Evolutionary conservation across 2,329 filamentous ascomycete genomes (phyloP).

Genomic region (Fusarium subglutinans): DNA sequence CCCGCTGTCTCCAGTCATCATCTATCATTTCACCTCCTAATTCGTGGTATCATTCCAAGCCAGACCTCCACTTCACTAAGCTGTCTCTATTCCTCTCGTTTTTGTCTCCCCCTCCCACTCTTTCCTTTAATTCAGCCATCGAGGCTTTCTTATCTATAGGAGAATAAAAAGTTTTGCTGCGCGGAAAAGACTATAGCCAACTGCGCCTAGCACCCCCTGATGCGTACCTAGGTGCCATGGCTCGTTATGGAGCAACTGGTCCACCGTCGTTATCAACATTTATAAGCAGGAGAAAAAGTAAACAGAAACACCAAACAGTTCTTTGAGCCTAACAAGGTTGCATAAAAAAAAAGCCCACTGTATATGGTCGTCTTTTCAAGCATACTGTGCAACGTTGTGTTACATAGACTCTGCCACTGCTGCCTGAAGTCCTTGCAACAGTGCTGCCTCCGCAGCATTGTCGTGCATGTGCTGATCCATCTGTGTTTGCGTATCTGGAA

Average conservation of each 20-base stretch:
- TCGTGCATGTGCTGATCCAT: slow-evolving; percentile 42
- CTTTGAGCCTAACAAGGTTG: neutral
- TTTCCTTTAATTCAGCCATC: slow-evolving; percentile 22
- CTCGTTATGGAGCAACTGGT: slow-evolving; percentile 16
- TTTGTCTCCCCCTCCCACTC: neutral
- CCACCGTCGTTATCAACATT: slow-evolving; percentile 12
- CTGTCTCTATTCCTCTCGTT: neutral
- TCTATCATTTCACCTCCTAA: slow-evolving; percentile 37
- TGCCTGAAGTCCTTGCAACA: slow-evolving; percentile 49
- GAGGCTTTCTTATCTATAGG: slow-evolving; percentile 34
- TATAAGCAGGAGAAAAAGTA: slow-evolving; percentile 5
- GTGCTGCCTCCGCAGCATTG: slow-evolving; percentile 48
- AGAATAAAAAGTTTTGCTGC: neutral
- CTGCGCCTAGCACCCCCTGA: slow-evolving; percentile 5
- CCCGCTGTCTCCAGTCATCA: slow-evolving; percentile 2
- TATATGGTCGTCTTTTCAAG: neutral
- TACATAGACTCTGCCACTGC: slow-evolving; percentile 45
- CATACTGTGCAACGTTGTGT: slow-evolving; percentile 1
- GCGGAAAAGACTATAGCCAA: slow-evolving; percentile 3
- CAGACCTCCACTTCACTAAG: slow-evolving; percentile 15
- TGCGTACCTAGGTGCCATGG: slow-evolving; percentile 5
- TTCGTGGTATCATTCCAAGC: slow-evolving; percentile 43
- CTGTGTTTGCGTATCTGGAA: slow-evolving; percentile 30
- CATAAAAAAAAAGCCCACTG: neutral
- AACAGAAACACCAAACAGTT: slow-evolving; percentile 8